phyloP scores from a whole-genome alignment of 208 protist species.

The Trichomonas vaginalis region DNA sequence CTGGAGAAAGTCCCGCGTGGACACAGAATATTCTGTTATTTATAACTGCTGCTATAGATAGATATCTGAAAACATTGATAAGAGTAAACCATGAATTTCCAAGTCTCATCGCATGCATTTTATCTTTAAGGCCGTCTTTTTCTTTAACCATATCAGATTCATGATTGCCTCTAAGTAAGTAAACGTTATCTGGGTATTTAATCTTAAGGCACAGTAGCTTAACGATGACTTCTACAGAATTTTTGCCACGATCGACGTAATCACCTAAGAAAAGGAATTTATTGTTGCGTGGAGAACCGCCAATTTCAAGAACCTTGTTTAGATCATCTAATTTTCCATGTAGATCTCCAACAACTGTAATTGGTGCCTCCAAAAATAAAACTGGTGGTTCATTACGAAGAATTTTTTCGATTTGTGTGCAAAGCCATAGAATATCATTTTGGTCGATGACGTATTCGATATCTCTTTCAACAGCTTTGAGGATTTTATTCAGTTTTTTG shows the following conservation, averaged over 20 bases:
- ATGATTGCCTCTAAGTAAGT: slow-evolving; percentile 32
- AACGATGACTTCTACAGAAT: background rate
- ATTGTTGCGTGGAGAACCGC: background rate
- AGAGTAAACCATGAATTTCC: background rate
- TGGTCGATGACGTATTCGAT: background rate
- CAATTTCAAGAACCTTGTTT: background rate
- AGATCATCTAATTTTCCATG: slow-evolving; percentile 14
- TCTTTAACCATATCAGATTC: background rate
- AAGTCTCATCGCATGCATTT: slow-evolving; percentile 39
- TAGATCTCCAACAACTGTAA: slow-evolving; percentile 7
- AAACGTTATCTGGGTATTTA: slow-evolving; percentile 11
- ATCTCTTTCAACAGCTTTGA: background rate
- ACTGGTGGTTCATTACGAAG: background rate
- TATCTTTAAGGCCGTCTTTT: slow-evolving; percentile 92
- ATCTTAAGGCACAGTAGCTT: background rate
- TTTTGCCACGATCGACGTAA: slow-evolving; percentile 8
- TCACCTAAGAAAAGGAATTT: slow-evolving; percentile 16
- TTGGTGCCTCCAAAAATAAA: background rate
- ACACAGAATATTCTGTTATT: slow-evolving; percentile 82
- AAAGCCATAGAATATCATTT: background rate
- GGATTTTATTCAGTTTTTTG: background rate
- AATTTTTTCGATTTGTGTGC: background rate
- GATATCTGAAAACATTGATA: background rate
- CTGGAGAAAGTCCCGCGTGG: slow-evolving; percentile 44
- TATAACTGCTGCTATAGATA: slow-evolving; percentile 40